phyloP scores from a whole-genome alignment of 2,329 filamentous ascomycete species.

The Hymenoscyphus albidus region DNA sequence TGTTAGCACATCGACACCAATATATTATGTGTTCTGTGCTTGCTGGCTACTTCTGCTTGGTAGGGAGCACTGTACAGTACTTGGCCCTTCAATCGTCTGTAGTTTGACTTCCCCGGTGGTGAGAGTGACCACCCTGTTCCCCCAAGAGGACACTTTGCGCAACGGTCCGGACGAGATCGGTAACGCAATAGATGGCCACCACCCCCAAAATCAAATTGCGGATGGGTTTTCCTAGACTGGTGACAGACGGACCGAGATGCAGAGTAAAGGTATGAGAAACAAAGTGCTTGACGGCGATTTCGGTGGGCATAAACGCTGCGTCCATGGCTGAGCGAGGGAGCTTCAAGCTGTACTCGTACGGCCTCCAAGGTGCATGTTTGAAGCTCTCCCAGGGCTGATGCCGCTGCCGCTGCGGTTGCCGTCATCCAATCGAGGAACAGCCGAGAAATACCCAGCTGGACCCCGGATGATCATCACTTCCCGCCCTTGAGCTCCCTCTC shows the following conservation, averaged over 20 bases:
- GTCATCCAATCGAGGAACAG: conserved; percentile 2
- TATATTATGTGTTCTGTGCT: no score
- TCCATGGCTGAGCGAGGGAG: conserved; percentile 28
- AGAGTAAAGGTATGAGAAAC: conserved; percentile 48
- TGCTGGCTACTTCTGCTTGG: no score
- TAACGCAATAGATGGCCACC: conserved; percentile 38
- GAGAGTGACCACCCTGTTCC: neutral
- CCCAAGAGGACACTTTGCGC: conserved; percentile 33
- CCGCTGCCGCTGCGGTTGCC: no score
- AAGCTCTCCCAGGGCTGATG: neutral
- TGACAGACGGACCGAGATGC: conserved; percentile 46
- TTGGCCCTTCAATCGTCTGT: conserved; percentile 12
- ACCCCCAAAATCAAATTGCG: conserved; percentile 47
- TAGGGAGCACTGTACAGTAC: no score
- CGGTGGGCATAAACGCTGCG: conserved; percentile 38
- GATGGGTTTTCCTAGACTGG: conserved; percentile 47
- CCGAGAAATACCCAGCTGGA: neutral
- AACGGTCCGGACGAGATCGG: conserved; percentile 38
- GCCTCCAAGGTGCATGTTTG: conserved; percentile 1
- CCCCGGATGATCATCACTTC: neutral
- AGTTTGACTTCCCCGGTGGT: conserved; percentile 10
- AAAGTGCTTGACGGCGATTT: conserved; percentile 44
- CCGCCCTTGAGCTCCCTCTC: neutral
- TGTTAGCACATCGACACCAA: no score
- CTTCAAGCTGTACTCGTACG: neutral